Evolutionary conservation across 139 green algal species (phyloP).

Genomic region (Pseudopediastrum boryanum): DNA sequence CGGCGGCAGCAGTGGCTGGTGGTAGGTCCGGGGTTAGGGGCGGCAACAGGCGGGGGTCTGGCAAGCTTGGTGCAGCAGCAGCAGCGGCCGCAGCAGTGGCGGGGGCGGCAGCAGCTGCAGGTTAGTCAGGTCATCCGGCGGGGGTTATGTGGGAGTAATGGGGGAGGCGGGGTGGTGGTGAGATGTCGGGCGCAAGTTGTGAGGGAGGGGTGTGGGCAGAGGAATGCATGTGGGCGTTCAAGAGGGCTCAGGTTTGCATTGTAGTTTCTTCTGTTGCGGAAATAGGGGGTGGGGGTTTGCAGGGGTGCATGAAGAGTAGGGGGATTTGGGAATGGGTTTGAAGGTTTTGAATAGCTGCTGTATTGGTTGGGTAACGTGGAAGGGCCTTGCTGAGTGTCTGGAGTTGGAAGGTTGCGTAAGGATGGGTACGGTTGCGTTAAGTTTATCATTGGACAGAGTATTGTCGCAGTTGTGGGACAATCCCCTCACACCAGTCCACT

Average conservation of each 20-base stretch:
- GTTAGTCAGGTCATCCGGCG: background rate
- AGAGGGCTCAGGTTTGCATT: conserved; percentile 8
- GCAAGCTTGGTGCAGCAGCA: background rate
- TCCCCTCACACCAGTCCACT: no score
- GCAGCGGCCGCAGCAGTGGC: background rate
- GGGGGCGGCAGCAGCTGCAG: conserved; percentile 7
- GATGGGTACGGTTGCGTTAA: no score
- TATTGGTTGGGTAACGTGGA: no score
- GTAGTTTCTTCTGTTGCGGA: conserved; percentile 13
- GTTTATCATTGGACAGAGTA: no score
- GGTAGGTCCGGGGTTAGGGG: conserved; percentile 1
- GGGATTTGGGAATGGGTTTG: no score
- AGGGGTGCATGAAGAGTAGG: no score
- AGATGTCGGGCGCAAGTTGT: background rate
- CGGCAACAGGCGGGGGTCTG: conserved; percentile 7
- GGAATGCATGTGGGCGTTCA: background rate
- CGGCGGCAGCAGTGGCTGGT: no score
- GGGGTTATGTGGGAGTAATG: conserved; percentile 21
- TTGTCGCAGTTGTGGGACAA: no score
- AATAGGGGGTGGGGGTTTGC: background rate
- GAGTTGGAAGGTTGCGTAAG: no score
- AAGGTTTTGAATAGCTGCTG: no score
- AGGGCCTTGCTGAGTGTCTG: no score
- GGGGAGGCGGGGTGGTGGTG: background rate
- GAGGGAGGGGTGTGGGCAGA: background rate